Conservation (phyloP, 768 basidiomycete species). For the Multifurca ochricompacta region DNA sequence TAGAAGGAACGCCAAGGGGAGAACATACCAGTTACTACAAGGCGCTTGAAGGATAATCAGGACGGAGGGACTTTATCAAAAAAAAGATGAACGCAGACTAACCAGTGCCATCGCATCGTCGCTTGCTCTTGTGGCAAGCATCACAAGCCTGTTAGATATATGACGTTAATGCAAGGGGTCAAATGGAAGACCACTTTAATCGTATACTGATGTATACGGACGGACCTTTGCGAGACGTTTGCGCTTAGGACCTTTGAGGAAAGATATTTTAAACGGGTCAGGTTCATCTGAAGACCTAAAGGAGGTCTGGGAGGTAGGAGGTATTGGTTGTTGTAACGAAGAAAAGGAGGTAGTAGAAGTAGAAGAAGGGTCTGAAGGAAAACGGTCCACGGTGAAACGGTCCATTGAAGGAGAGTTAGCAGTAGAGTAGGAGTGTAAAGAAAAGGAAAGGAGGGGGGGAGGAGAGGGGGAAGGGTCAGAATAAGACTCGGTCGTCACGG, state of each 20-base stretch:
- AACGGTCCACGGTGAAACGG: slow-evolving; percentile 6
- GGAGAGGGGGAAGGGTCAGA: too few relatives aligned
- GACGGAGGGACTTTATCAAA: slow-evolving; percentile 6
- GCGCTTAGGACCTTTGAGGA: slow-evolving; percentile 46
- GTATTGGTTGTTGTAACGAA: background rate
- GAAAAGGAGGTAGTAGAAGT: background rate
- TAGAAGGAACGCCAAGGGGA: background rate
- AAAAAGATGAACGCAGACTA: slow-evolving; percentile 24
- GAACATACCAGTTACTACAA: slow-evolving; percentile 68
- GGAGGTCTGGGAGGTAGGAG: slow-evolving; percentile 9
- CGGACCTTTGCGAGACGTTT: slow-evolving; percentile 46
- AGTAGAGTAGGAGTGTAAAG: background rate
- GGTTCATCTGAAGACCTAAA: slow-evolving; percentile 22
- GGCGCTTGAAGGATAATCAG: slow-evolving; percentile 41
- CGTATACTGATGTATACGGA: background rate
- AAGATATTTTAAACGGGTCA: slow-evolving; percentile 33
- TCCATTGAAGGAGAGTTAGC: too few relatives aligned
- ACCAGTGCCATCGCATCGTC: slow-evolving; percentile 79
- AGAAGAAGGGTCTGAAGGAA: background rate
- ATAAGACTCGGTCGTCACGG: slow-evolving; percentile 8
- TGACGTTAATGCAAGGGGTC: background rate
- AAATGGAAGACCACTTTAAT: background rate
- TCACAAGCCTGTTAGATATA: slow-evolving; percentile 51
- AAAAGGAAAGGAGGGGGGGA: background rate
- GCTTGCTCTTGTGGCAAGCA: slow-evolving; percentile 79